Evolutionary conservation across 2,329 filamentous ascomycete species (phyloP).

Genomic region (Ophiostoma sp.): DNA sequence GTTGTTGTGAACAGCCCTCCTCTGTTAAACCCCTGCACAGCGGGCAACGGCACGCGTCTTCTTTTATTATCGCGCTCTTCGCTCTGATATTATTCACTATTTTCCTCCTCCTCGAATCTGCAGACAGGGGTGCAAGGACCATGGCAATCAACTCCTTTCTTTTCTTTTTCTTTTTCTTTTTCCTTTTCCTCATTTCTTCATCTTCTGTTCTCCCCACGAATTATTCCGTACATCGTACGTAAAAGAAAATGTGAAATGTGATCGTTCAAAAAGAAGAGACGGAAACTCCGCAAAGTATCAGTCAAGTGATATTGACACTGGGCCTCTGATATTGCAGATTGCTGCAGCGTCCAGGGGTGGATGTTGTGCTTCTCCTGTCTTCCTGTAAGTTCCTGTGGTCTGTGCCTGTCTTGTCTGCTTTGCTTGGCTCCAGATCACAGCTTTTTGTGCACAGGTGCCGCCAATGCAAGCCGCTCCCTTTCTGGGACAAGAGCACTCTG

Average conservation of each 20-base stretch:
- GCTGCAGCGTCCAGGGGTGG: background rate
- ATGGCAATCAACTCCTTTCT: background rate
- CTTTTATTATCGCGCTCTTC: background rate
- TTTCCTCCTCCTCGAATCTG: background rate
- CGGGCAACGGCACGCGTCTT: background rate
- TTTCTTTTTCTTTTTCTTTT: background rate
- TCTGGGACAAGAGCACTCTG: background rate
- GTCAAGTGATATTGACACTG: background rate
- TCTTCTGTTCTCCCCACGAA: background rate
- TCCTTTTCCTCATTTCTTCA: too few species aligned
- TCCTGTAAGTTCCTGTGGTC: background rate
- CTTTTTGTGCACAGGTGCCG: background rate
- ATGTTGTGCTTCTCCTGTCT: background rate
- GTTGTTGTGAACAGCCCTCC: background rate
- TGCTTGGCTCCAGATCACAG: background rate
- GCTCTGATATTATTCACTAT: background rate
- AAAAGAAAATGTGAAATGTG: background rate
- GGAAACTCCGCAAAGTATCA: background rate
- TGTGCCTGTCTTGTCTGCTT: background rate
- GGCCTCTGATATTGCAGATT: background rate
- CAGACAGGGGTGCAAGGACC: constrained; percentile 17
- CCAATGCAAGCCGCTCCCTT: background rate
- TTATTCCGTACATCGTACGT: background rate
- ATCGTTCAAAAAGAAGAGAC: background rate
- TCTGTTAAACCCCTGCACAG: background rate